A percentile compares a stretch with the other conserved stretches of the same genome.
These are phyloP conservation scores for Fusarium nodosum DNA, from an alignment of 2,329 filamentous ascomycete species.

Conservation along the genomic window DNA sequence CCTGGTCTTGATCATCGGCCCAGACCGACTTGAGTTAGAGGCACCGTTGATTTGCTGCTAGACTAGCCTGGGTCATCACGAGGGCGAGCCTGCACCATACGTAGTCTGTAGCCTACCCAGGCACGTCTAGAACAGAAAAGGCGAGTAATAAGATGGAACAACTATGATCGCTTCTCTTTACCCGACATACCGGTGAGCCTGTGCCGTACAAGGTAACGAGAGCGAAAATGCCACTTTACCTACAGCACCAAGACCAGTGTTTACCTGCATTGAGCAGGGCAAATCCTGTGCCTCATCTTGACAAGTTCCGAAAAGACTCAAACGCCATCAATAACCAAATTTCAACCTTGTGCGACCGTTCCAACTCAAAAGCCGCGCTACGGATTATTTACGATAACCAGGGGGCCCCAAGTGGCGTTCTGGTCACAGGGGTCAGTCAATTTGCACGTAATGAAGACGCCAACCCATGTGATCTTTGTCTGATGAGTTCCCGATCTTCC, in stretches of 20 bases:
- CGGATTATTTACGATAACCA: slow-evolving; percentile 15
- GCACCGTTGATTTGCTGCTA: slow-evolving; percentile 22
- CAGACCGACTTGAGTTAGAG: slow-evolving; percentile 20
- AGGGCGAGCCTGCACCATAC: background rate
- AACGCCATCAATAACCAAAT: slow-evolving; percentile 13
- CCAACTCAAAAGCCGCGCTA: slow-evolving; percentile 11
- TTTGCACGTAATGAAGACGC: background rate
- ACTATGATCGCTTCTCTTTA: background rate
- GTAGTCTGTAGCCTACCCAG: too few species aligned
- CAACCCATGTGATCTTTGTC: slow-evolving; percentile 2
- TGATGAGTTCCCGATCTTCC: slow-evolving; percentile 19
- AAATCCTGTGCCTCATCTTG: background rate
- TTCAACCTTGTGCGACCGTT: background rate
- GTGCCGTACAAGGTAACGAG: background rate
- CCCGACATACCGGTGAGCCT: slow-evolving; percentile 17
- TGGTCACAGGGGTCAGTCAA: slow-evolving; percentile 19
- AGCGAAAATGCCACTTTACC: background rate
- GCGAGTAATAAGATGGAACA: background rate
- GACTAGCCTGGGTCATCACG: slow-evolving; percentile 16
- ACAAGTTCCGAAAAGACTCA: background rate
- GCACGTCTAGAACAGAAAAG: background rate
- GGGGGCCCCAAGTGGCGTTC: slow-evolving; percentile 7
- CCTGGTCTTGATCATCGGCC: slow-evolving; percentile 24
- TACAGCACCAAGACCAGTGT: background rate
- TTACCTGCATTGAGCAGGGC: background rate